phyloP scores from a whole-genome alignment of 768 basidiomycete genomes.

The Udeniomyces megalosporus region DNA sequence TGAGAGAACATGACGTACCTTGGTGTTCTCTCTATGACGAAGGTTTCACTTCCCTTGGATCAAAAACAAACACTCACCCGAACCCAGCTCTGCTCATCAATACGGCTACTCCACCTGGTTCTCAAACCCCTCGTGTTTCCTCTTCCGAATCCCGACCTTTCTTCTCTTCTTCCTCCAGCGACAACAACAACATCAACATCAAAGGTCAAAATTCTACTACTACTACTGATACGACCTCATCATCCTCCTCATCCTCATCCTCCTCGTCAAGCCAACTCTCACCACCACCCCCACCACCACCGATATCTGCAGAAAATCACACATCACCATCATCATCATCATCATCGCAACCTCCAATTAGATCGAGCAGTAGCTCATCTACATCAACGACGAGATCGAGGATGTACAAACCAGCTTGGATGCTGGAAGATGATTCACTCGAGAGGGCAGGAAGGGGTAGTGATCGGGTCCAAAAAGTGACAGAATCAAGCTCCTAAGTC shows the following conservation, averaged over 20 bases:
- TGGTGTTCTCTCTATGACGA: constrained; percentile 83
- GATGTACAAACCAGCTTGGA: constrained; percentile 61
- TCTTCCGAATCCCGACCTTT: neutral
- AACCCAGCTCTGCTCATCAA: constrained; percentile 54
- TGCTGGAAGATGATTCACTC: constrained; percentile 53
- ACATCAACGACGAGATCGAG: constrained; percentile 2
- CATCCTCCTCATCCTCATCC: no score
- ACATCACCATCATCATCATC: neutral
- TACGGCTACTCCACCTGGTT: neutral
- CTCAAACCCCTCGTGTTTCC: neutral
- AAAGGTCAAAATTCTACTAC: no score
- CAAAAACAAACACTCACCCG: constrained; percentile 81
- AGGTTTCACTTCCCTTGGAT: constrained; percentile 96
- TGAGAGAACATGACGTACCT: constrained; percentile 54
- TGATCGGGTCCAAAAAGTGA: no score
- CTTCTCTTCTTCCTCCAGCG: no score
- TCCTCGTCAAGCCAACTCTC: no score
- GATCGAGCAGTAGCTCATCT: no score
- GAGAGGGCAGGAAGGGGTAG: constrained; percentile 38
- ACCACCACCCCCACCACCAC: no score
- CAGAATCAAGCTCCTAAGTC: no score
- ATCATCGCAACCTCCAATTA: constrained; percentile 12
- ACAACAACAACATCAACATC: no score
- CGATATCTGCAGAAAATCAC: no score
- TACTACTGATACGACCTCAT: no score